Base-by-base conservation (phyloP, 2,329 filamentous ascomycete species). In the Apiospora saccharicola region DNA sequence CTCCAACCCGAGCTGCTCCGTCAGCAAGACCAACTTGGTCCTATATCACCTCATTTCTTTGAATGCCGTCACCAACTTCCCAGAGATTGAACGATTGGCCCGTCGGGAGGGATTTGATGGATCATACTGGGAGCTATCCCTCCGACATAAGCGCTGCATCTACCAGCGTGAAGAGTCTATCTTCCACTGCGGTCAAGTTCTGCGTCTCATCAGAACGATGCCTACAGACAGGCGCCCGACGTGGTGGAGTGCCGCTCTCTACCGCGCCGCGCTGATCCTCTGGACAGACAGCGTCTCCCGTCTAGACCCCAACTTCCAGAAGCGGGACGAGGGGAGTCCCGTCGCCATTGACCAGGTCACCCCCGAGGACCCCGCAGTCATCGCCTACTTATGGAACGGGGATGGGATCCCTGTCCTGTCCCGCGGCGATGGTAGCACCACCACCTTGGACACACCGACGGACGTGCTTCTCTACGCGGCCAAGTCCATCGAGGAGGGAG, bases 171-270 rank as follows among this genome's bases (percentile, higher is more conserved):
- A 90, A 76, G 90, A 93, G 76, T 88, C 90, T 26, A 82, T 92
- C 69, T 90, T 90, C 80, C 92, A 93, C 79, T 90, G 89, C 74
- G 91, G 91, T 0, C 92, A 94, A 80, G 87, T 93, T 4, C 82
- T 92, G 61, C 86, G 90, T 4, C 84, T 92, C 14, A 81, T 93
- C 51, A 85, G 88, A 8, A 82, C 84, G 19, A 92, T 93, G 87
- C 86, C 89, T 2, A 82, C 83, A 43, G 87, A 90, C 68, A 85
- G 88, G 3, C 87, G 90, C 30, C 92, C 92, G 7, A 88, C 87
- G 49, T 94, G 92, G 92, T 94, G 91, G 91, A 84, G 90, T n/a
- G 88, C 87, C 1, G 91, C 91, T 3, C 83, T 93, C 53, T 93
- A 94, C 79, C 89, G 92, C n/a, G 91, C 87, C 1, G 86, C 86